Percentiles rank a stretch among this genome's conserved stretches.
These are phyloP conservation scores for Lasiodiplodia theobromae DNA, from an alignment of 2,329 filamentous ascomycete species.

Conservation along the genomic window DNA sequence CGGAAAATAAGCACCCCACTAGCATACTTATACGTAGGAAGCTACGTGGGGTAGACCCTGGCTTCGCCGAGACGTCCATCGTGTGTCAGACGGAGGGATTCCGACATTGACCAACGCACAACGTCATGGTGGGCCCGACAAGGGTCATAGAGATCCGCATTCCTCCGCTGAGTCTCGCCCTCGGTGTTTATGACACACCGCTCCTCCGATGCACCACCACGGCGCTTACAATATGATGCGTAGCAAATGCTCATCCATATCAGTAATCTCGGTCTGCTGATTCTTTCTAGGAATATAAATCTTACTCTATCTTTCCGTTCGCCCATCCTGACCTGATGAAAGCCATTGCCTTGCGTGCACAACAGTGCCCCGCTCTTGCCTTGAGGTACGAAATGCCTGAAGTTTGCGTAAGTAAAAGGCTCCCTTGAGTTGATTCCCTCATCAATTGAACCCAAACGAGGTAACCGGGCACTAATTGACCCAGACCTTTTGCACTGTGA, in stretches of 20 bases:
- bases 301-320: too few species aligned
- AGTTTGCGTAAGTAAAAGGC: too few species aligned
- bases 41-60: not conserved
- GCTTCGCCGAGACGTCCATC: not conserved
- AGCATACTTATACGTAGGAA: not conserved
- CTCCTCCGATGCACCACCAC: not conserved
- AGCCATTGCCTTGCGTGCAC: too few species aligned
- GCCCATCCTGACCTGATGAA: too few species aligned
- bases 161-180: not conserved
- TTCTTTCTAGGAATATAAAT: too few species aligned
- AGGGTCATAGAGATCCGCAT: not conserved
- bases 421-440: too few species aligned
- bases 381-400: too few species aligned
- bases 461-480: not conserved
- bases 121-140: constrained; percentile 14
- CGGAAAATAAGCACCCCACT: not conserved
- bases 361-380: too few species aligned
- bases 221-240: not conserved
- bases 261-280: too few species aligned
- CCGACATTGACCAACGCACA: not conserved
- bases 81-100: not conserved
- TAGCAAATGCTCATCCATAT: not conserved
- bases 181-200: constrained; percentile 1
- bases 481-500: not conserved
- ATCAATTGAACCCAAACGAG: too few species aligned